Evolutionary conservation across 2,329 filamentous ascomycete species (phyloP).

Genomic region (Beauveria brongniartii): DNA sequence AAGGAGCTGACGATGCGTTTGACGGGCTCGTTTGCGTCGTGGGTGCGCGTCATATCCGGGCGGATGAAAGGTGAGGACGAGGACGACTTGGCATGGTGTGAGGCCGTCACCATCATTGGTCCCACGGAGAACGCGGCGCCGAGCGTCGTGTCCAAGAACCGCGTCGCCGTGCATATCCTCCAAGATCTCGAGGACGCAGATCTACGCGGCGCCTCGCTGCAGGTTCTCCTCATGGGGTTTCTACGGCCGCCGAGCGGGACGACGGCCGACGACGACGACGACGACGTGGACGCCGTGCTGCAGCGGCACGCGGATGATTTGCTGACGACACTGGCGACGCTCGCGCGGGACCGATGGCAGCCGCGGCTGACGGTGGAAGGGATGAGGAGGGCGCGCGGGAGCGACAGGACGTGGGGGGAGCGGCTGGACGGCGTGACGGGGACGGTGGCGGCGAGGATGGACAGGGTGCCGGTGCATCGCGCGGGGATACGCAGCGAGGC

Average conservation of each 20-base stretch:
- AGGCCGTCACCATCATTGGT: slow-evolving; percentile 49
- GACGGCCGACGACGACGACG: background rate
- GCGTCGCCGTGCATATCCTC: slow-evolving; percentile 46
- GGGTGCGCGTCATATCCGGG: slow-evolving; percentile 39
- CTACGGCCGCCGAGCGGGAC: slow-evolving; percentile 28
- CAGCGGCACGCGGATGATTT: slow-evolving; percentile 32
- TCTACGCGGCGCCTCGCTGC: slow-evolving; percentile 37
- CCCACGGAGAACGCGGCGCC: slow-evolving; percentile 39
- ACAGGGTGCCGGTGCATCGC: slow-evolving; percentile 50
- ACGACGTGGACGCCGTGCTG: slow-evolving; percentile 17
- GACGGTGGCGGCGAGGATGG: slow-evolving; percentile 45
- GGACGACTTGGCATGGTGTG: slow-evolving; percentile 42
- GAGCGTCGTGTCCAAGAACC: slow-evolving; percentile 39
- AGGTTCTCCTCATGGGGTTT: slow-evolving; percentile 53
- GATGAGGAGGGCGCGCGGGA: slow-evolving; percentile 30
- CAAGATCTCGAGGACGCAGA: slow-evolving; percentile 36
- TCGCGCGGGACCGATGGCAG: slow-evolving; percentile 38
- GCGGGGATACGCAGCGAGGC: slow-evolving; percentile 48
- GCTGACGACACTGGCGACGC: slow-evolving; percentile 35
- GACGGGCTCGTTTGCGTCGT: slow-evolving; percentile 57
- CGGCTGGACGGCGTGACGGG: slow-evolving; percentile 40
- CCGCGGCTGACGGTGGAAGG: slow-evolving; percentile 30
- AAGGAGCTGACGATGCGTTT: slow-evolving; percentile 46
- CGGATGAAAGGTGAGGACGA: slow-evolving; percentile 13
- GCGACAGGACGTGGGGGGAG: slow-evolving; percentile 35